Conservation (phyloP, 352 stramenopile species). For the Phytophthora pistaciae region DNA sequence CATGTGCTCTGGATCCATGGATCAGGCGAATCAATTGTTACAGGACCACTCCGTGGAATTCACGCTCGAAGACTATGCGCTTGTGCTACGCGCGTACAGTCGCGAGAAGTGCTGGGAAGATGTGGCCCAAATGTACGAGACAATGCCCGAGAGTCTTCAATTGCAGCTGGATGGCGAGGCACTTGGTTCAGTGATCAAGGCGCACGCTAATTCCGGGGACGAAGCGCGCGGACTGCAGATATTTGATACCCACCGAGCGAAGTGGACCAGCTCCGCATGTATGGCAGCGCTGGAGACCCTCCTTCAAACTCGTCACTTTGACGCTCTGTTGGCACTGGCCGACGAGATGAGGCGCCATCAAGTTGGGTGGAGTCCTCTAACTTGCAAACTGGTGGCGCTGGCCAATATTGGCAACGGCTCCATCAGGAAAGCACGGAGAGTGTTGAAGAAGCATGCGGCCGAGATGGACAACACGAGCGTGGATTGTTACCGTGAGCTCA, state of each 20-base stretch:
- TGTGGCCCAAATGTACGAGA: background rate
- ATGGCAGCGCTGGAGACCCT: background rate
- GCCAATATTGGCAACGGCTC: too few species aligned
- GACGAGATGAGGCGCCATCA: too few species aligned
- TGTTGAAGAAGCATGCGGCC: too few species aligned
- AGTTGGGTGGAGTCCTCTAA: too few species aligned
- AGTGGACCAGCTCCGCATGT: background rate
- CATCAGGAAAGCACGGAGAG: too few species aligned
- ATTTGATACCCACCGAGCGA: background rate
- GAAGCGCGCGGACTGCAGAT: background rate
- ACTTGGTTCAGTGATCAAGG: background rate
- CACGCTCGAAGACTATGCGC: background rate
- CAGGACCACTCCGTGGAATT: conserved; percentile 12
- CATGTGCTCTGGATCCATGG: conserved; percentile 13
- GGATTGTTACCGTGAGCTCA: too few species aligned
- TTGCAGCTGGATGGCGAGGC: background rate
- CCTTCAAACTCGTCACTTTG: too few species aligned
- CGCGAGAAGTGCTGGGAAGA: background rate
- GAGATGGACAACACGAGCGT: too few species aligned
- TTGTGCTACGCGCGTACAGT: background rate
- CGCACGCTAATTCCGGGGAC: background rate
- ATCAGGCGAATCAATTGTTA: conserved; percentile 15
- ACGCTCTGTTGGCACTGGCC: too few species aligned
- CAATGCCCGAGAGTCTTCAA: background rate
- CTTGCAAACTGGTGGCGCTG: too few species aligned